Evolutionary conservation across 2,329 filamentous ascomycete species (phyloP).

Genomic region (Lachnum nothofagi): DNA sequence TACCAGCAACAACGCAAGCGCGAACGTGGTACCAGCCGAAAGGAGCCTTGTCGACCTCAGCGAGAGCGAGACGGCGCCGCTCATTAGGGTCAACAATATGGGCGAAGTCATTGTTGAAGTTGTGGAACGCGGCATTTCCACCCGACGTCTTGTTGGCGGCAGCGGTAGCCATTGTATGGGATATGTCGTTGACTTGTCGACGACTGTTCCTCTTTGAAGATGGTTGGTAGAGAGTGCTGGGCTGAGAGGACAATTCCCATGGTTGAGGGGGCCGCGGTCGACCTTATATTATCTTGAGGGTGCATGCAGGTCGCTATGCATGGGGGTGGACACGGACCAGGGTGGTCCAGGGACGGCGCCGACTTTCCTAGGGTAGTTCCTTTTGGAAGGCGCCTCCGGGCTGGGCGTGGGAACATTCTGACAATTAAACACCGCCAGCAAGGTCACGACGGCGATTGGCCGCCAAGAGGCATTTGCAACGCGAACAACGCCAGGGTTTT

Average conservation of each 20-base stretch:
- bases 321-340: neutral
- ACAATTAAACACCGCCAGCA: no score
- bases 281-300: neutral
- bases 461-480: no score
- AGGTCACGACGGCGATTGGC: no score
- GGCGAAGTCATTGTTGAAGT: conserved; percentile 71
- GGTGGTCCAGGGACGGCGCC: neutral
- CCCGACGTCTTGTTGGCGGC: conserved; percentile 44
- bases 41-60: conserved; percentile 74
- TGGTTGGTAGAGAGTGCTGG: neutral
- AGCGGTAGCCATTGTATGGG: conserved; percentile 2
- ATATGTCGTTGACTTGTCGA: neutral
- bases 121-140: conserved; percentile 68
- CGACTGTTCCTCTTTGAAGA: neutral
- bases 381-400: no score
- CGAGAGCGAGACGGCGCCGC: conserved; percentile 71
- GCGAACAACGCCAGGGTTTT: no score
- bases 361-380: no score
- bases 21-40: conserved; percentile 83
- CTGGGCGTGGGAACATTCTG: no score
- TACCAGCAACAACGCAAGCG: conserved; percentile 70
- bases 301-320: neutral
- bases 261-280: neutral
- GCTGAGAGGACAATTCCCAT: neutral
- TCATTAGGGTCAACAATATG: conserved; percentile 59